Evolutionary conservation across 1,139 yeast genomes (phyloP).

Genomic region (Pneumocystis oryctolagi): DNA sequence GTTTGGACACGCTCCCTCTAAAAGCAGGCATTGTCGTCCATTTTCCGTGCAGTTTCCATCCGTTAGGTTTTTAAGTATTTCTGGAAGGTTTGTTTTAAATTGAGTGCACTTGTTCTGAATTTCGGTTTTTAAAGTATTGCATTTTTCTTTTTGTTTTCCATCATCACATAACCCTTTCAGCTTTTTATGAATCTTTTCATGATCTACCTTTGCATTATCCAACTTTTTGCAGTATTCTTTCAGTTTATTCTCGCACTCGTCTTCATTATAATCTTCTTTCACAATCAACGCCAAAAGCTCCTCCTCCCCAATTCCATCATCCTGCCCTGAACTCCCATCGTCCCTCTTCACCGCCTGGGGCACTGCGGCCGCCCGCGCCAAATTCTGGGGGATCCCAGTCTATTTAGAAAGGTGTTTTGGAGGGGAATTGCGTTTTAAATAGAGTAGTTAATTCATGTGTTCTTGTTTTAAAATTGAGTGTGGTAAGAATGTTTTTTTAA

Average conservation of each 20-base stretch:
- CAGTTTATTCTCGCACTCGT: background rate
- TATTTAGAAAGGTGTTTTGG: too few relatives aligned
- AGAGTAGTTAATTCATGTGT: too few relatives aligned
- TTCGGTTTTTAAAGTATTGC: background rate
- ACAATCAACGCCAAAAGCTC: background rate
- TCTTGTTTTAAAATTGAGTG: too few relatives aligned
- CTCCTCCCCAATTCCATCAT: background rate
- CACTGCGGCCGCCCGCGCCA: background rate
- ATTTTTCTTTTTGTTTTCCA: background rate
- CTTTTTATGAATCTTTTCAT: background rate
- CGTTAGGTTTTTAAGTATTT: too few relatives aligned
- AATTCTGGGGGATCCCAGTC: background rate
- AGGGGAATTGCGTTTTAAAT: too few relatives aligned
- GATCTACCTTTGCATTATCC: background rate
- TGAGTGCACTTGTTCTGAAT: background rate
- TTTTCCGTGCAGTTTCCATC: background rate
- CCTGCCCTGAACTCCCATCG: background rate
- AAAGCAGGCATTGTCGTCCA: background rate
- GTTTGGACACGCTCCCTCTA: background rate
- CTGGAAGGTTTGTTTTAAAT: background rate
- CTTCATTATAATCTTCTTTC: background rate
- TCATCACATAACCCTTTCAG: background rate
- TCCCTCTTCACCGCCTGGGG: background rate
- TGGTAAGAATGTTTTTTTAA: too few relatives aligned
- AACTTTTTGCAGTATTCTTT: background rate